Evolutionary conservation across 345 rosid species (phyloP), one percentile per base, ranked within the genome.

Genomic region (Arabis hirsuta): DNA sequence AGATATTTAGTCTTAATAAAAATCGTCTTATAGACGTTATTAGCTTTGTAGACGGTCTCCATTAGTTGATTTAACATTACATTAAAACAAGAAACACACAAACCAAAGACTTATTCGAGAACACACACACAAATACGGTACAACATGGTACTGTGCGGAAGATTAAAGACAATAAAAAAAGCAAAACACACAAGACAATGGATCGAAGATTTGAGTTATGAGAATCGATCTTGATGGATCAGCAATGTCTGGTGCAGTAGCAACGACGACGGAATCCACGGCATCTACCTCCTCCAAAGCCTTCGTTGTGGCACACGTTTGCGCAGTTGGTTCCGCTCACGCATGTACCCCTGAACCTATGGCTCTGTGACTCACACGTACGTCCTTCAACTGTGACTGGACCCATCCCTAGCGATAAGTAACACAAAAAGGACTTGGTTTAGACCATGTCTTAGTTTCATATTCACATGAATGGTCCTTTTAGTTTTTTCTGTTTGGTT

Each of bases 201-300:
- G 56, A 45, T 32, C 57, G 31, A 44, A 22, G 42, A 44, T 12
- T 50, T 29, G 60, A 19, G 16, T 55, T 6, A 39, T 26, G 69
- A 27, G 19, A 39, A 63, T 20, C 1, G 56, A 61, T 55, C 7
- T 36, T 6, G 53, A 41, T 53, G 26, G 38, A 77, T 77, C 69
- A 85, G 44, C 87, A 85, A 7, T 52, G 45, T 71, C 62, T 67
- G 48, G 87, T 78, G 74, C 86, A 81, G 74, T 46, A 85, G 72
- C 87, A 87, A 44, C 84, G 87, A 48, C 82, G 83, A 56, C 85
- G 79, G 55, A 84, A 38, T 1, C 90, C 86, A 12, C 75, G 64
- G 58, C 89, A 87, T 0, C 5, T 11, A 58, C 87, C 89, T 4
- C 81, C 79, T 24, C 12, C 0, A 60, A 87, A 87, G 22, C 84